phyloP scores from a whole-genome alignment of 1,284 basidiomycete species.

The Leccinum pallidistipes region DNA sequence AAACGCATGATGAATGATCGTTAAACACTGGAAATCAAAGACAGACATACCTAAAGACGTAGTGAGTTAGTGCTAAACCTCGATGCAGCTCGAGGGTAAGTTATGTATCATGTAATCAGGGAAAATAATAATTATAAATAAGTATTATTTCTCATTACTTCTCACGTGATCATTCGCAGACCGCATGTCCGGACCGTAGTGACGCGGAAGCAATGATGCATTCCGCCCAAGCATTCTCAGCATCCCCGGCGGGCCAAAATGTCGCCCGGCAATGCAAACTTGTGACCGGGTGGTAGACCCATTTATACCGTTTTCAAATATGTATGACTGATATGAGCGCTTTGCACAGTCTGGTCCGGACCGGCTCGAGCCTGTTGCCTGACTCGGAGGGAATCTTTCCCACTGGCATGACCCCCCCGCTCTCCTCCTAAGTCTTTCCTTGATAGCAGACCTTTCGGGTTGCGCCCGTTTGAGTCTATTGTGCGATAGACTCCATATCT shows the following conservation, averaged over 20 bases:
- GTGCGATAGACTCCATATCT: constrained; percentile 8
- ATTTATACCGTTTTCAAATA: constrained; percentile 8
- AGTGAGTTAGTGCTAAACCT: neutral
- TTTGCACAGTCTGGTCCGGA: constrained; percentile 6
- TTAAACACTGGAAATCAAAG: neutral
- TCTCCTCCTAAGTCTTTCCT: neutral
- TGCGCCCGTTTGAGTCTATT: constrained; percentile 21
- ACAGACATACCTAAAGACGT: constrained; percentile 16
- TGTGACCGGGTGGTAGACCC: constrained; percentile 4
- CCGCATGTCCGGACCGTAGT: too few species aligned
- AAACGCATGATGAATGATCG: neutral
- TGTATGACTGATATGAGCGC: constrained; percentile 19
- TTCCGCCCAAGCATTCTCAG: neutral
- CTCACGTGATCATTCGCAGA: neutral
- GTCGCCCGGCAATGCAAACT: constrained; percentile 7
- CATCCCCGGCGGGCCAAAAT: constrained; percentile 14
- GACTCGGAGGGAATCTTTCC: constrained; percentile 15
- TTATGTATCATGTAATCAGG: constrained; percentile 24
- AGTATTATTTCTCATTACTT: neutral
- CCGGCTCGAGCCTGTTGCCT: constrained; percentile 15
- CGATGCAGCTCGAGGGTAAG: neutral
- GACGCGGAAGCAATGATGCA: too few species aligned
- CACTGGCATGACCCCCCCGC: constrained; percentile 17
- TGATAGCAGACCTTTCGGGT: neutral
- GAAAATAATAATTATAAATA: constrained; percentile 2